Percentiles rank a stretch among this genome's conserved stretches.
These are phyloP conservation scores for Globisporangium okanoganense DNA, from an alignment of 352 stramenopile genomes.

Conservation along the genomic window DNA sequence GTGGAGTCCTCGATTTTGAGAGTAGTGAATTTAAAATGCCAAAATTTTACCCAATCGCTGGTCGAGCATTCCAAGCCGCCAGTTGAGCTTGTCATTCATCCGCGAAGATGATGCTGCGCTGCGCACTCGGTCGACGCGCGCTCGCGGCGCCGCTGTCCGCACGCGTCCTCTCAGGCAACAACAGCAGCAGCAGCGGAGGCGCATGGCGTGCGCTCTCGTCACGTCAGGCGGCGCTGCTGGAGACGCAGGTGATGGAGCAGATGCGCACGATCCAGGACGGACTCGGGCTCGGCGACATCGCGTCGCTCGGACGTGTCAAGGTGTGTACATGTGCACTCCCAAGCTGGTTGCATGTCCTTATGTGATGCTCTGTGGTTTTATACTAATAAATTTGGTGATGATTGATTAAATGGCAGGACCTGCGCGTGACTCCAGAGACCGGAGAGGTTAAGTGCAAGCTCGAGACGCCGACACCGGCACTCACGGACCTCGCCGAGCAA, in stretches of 20 bases:
- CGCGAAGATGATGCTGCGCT: conserved; percentile 11
- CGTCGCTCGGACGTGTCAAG: conserved; percentile 76
- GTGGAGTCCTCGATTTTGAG: background rate
- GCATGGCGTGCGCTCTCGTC: conserved; percentile 48
- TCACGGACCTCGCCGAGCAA: conserved; percentile 67
- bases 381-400: background rate
- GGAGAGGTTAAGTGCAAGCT: conserved; percentile 72
- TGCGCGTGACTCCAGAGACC: conserved; percentile 36
- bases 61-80: background rate
- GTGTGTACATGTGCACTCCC: conserved; percentile 19
- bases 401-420: conserved; percentile 29
- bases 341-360: background rate
- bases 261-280: conserved; percentile 67
- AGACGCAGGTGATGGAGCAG: conserved; percentile 74
- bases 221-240: conserved; percentile 59
- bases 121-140: conserved; percentile 20
- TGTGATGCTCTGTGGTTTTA: background rate
- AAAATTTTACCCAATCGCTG: conserved; percentile 16
- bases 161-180: background rate
- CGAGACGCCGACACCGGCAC: conserved; percentile 58
- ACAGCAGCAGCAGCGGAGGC: background rate
- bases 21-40: background rate
- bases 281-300: conserved; percentile 69
- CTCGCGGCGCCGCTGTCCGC: background rate
- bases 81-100: conserved; percentile 4